Evolutionary conservation across 805 yeast species (phyloP).

Genomic region (Candida loeiensis): DNA sequence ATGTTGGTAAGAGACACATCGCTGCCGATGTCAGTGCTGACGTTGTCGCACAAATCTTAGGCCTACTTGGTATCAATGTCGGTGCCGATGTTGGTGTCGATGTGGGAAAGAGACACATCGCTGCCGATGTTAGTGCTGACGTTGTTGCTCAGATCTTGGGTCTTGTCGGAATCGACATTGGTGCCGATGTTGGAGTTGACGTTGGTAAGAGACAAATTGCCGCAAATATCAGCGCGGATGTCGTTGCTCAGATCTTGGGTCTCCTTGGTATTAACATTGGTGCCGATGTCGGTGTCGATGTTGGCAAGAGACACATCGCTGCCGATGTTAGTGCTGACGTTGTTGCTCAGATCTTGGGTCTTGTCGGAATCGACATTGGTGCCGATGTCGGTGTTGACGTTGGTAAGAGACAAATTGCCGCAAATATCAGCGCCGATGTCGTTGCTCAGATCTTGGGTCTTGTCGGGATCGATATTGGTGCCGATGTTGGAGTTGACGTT

Average conservation of each 20-base stretch:
- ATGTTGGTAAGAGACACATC: constrained; percentile 3
- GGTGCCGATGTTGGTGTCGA: constrained; percentile 3
- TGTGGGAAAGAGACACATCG: constrained; percentile 9
- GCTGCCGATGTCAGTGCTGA: constrained; percentile 11
- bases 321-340: constrained; percentile 12
- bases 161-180: background rate
- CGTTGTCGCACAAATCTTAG: constrained; percentile 13
- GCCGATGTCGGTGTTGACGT: constrained; percentile 10
- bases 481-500: constrained; percentile 4
- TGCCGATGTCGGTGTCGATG: constrained; percentile 2
- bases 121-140: constrained; percentile 11
- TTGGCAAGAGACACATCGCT: constrained; percentile 2
- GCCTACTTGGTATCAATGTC: constrained; percentile 8
- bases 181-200: constrained; percentile 1
- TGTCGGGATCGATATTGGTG: constrained; percentile 5
- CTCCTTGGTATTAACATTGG: background rate
- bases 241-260: constrained; percentile 11
- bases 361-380: constrained; percentile 12
- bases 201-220: constrained; percentile 12
- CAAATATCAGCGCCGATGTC: constrained; percentile 12
- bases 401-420: constrained; percentile 8
- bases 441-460: constrained; percentile 10
- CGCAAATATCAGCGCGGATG: constrained; percentile 12
- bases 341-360: constrained; percentile 9
- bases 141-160: background rate